Percentiles rank a stretch among this genome's conserved stretches.
Conservation (phyloP, 257 asterid genomes). For the Rehmannia glutinosa region DNA sequence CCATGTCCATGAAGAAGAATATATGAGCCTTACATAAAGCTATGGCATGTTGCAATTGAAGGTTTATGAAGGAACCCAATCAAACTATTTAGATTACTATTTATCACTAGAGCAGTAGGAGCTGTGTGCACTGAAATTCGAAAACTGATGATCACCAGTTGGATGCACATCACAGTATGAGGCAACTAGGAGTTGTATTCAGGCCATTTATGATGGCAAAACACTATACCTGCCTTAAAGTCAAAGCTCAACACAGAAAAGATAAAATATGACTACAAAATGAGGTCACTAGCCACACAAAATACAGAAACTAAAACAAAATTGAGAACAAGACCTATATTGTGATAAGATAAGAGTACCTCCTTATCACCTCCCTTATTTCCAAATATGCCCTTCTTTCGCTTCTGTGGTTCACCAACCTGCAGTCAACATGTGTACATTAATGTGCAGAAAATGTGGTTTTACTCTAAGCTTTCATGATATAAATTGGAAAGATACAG, state of each 20-base stretch:
- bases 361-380: constrained; percentile 96
- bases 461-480: not conserved
- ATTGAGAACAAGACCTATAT: not conserved
- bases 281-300: not conserved
- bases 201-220: constrained; percentile 3
- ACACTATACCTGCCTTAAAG: not conserved
- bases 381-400: constrained; percentile 97
- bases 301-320: not conserved
- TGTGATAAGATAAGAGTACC: constrained; percentile 49
- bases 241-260: constrained; percentile 2
- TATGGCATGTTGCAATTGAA: not conserved
- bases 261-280: not conserved
- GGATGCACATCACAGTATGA: constrained; percentile 1
- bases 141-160: not conserved
- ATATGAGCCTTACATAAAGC: too few relatives aligned
- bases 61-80: constrained; percentile 3
- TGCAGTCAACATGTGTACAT: constrained; percentile 24
- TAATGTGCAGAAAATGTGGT: constrained; percentile 7
- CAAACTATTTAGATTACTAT: constrained; percentile 1
- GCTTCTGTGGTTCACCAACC: constrained; percentile 98
- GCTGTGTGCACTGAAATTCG: constrained; percentile 9
- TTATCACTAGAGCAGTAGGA: not conserved
- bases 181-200: constrained; percentile 7
- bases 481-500: constrained; percentile 9
- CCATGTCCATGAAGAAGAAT: not conserved